A percentile compares a stretch with the other conserved stretches of the same genome.
Evolutionary conservation across 352 stramenopile genomes (phyloP).

Genomic region (Aphanomyces astaci): DNA sequence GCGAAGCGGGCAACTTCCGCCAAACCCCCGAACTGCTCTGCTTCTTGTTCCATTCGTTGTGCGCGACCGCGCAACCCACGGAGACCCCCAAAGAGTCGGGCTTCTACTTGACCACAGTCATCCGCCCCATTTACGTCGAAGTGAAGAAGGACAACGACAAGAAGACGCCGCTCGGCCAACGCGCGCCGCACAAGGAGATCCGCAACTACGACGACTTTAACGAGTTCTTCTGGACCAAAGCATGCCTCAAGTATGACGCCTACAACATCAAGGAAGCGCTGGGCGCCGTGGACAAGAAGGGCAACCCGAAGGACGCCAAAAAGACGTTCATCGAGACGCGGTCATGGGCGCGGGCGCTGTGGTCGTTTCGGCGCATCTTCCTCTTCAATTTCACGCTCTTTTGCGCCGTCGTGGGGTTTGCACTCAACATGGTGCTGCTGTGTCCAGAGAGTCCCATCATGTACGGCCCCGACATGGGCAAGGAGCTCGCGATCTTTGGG

Average conservation of each 20-base stretch:
- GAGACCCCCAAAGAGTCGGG: slow-evolving; percentile 51
- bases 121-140: slow-evolving; percentile 74
- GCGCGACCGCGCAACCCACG: slow-evolving; percentile 55
- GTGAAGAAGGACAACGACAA: slow-evolving; percentile 84
- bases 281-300: slow-evolving; percentile 70
- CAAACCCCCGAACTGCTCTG: slow-evolving; percentile 72
- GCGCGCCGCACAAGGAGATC: slow-evolving; percentile 62
- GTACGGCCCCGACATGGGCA: slow-evolving; percentile 51
- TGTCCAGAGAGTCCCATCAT: slow-evolving; percentile 72
- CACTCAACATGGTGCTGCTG: slow-evolving; percentile 68
- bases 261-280: slow-evolving; percentile 63
- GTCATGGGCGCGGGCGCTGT: slow-evolving; percentile 60
- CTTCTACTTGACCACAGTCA: slow-evolving; percentile 60
- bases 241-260: slow-evolving; percentile 70
- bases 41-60: slow-evolving; percentile 71
- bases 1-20: slow-evolving; percentile 78
- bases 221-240: slow-evolving; percentile 85
- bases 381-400: slow-evolving; percentile 75
- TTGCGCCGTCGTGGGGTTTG: slow-evolving; percentile 48
- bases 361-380: slow-evolving; percentile 79
- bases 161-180: slow-evolving; percentile 71
- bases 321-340: slow-evolving; percentile 81
- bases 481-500: slow-evolving; percentile 48
- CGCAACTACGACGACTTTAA: slow-evolving; percentile 87
- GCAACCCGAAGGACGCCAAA: slow-evolving; percentile 66